A percentile compares a stretch with the other conserved stretches of the same genome.
Evolutionary conservation across 73 alveolate genomes (phyloP).

Genomic region (Symbiodinium natans): DNA sequence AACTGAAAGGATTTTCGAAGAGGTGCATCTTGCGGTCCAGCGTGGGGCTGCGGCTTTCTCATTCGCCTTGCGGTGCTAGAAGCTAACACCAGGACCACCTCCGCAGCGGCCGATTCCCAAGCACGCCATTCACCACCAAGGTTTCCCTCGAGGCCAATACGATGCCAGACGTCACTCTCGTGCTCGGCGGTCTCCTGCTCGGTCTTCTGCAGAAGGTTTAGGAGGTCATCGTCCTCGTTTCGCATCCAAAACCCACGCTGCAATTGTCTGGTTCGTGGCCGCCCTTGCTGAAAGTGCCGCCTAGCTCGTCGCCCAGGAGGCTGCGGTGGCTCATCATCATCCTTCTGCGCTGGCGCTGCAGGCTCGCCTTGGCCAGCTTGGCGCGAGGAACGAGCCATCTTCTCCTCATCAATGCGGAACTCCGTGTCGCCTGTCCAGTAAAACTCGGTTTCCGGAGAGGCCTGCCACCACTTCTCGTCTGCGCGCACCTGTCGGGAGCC

Average conservation of each 20-base stretch:
- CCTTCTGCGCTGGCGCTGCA: no score
- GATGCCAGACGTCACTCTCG: neutral
- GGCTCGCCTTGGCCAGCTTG: no score
- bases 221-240: neutral
- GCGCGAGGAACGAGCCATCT: no score
- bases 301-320: no score
- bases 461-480: neutral
- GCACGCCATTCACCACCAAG: neutral
- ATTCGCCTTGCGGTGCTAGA: neutral
- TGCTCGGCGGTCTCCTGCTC: neutral
- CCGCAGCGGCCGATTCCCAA: neutral
- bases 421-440: neutral
- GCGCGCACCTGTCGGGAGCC: neutral
- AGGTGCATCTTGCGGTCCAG: neutral
- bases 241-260: neutral
- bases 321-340: no score
- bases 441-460: neutral
- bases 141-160: neutral
- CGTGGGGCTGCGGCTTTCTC: conserved; percentile 24
- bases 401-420: neutral
- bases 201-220: neutral
- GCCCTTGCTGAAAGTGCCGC: neutral
- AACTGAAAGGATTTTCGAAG: neutral
- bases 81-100: neutral
- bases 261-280: neutral